Evolutionary conservation across 306 rosid species (phyloP).

Genomic region (Ormosia semicastrata): DNA sequence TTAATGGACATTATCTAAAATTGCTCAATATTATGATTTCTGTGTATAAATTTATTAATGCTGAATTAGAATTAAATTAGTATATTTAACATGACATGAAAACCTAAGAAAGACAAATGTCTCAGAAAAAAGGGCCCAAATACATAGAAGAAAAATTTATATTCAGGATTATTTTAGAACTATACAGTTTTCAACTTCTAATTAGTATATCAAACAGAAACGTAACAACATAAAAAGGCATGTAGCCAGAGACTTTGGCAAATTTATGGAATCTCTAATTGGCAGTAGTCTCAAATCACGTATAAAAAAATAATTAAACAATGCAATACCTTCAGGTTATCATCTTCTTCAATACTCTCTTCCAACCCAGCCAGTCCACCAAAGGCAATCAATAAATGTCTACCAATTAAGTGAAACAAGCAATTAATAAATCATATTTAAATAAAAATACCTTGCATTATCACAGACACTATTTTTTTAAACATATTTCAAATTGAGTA

Average conservation of each 20-base stretch:
- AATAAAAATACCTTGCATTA: not conserved
- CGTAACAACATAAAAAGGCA: not conserved
- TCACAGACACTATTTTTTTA: not conserved
- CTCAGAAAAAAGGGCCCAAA: not conserved
- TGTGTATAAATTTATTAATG: not conserved
- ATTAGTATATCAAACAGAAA: slow-evolving; percentile 17
- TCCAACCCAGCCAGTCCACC: slow-evolving; percentile 99
- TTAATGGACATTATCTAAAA: not conserved
- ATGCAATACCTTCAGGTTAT: slow-evolving; percentile 56
- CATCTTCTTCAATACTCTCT: slow-evolving; percentile 93
- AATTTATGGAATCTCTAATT: not conserved
- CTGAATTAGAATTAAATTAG: not conserved
- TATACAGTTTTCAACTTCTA: not conserved
- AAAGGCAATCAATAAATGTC: slow-evolving; percentile 91
- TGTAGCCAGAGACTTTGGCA: not conserved
- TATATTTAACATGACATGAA: not conserved
- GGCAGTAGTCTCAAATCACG: slow-evolving; percentile 14
- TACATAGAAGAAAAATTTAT: not conserved
- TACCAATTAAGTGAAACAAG: slow-evolving; percentile 37
- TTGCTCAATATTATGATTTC: not conserved
- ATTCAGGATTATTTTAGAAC: not conserved
- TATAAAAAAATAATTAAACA: not conserved
- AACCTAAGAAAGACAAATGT: not conserved
- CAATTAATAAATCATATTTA: slow-evolving; percentile 15
- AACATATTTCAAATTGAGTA: slow-evolving; percentile 14